A percentile compares a stretch with the other conserved stretches of the same genome.
Conservation (phyloP, 257 asterid species). For the Rauvolfia tetraphylla region DNA sequence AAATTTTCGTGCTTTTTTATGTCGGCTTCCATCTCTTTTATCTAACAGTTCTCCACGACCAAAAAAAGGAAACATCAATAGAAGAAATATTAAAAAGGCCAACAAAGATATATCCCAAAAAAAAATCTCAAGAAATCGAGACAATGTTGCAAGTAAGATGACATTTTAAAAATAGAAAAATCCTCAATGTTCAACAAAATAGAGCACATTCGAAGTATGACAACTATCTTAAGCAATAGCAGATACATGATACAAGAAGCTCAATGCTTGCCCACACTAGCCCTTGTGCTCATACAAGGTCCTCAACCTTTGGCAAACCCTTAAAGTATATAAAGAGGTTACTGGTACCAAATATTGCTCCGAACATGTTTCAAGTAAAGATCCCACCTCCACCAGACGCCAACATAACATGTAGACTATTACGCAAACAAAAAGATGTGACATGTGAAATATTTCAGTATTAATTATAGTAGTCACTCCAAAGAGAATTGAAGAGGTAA, state of each 20-base stretch:
- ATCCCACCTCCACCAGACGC: not conserved
- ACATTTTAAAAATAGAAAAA: not conserved
- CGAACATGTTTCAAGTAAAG: not conserved
- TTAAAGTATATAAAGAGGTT: not conserved
- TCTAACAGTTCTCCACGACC: constrained; percentile 33
- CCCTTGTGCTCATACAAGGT: not conserved
- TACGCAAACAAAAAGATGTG: not conserved
- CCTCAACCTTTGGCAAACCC: not conserved
- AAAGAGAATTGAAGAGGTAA: not conserved
- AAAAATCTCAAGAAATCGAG: not conserved
- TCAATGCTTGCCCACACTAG: not conserved
- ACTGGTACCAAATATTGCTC: not conserved
- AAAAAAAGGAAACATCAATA: constrained; percentile 22
- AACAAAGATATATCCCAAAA: not conserved
- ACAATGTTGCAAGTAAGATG: constrained; percentile 1
- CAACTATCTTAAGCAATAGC: not conserved
- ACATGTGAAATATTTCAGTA: not conserved
- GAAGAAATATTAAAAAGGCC: not conserved
- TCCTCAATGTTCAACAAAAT: not conserved
- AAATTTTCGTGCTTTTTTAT: constrained; percentile 64
- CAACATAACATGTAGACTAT: not conserved
- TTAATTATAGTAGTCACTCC: not conserved
- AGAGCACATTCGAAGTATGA: not conserved
- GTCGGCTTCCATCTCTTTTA: constrained; percentile 76
- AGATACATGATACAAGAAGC: not conserved